Evolutionary conservation across 2,329 filamentous ascomycete genomes (phyloP).

Genomic region (Tricladium varicosporioides): DNA sequence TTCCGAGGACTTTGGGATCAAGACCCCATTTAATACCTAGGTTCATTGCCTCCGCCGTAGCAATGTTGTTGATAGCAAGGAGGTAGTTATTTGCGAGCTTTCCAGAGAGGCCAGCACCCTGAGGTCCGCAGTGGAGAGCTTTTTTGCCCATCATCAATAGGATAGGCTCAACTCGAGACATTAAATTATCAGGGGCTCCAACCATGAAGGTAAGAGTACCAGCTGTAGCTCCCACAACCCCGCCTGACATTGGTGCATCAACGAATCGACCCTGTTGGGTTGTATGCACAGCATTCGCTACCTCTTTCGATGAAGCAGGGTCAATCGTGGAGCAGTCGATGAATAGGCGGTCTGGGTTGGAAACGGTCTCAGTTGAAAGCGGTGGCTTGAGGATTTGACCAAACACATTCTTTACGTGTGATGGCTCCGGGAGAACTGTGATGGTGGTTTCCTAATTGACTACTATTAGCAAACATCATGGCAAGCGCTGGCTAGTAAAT

Average conservation of each 20-base stretch:
- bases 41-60: constrained; percentile 57
- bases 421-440: constrained; percentile 84
- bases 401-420: constrained; percentile 84
- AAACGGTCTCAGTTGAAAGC: constrained; percentile 46
- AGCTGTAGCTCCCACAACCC: constrained; percentile 84
- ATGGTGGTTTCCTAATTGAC: constrained; percentile 72
- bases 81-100: constrained; percentile 99
- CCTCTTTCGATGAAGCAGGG: constrained; percentile 74
- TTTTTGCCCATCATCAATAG: constrained; percentile 82
- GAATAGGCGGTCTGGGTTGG: constrained; percentile 68
- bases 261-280: constrained; percentile 75
- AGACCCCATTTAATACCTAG: constrained; percentile 54
- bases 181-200: constrained; percentile 60
- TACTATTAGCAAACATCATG: constrained; percentile 14
- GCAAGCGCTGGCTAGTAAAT: not conserved
- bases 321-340: constrained; percentile 98
- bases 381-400: constrained; percentile 66
- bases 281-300: constrained; percentile 68
- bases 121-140: constrained; percentile 80
- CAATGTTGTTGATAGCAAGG: constrained; percentile 84
- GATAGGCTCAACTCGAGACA: constrained; percentile 64
- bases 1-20: constrained; percentile 64
- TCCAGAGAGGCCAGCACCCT: constrained; percentile 82
- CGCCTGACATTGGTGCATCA: constrained; percentile 95
- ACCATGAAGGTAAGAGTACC: constrained; percentile 96